Conservation (phyloP, 2,329 filamentous ascomycete species). For the Tympanopsis confertula region DNA sequence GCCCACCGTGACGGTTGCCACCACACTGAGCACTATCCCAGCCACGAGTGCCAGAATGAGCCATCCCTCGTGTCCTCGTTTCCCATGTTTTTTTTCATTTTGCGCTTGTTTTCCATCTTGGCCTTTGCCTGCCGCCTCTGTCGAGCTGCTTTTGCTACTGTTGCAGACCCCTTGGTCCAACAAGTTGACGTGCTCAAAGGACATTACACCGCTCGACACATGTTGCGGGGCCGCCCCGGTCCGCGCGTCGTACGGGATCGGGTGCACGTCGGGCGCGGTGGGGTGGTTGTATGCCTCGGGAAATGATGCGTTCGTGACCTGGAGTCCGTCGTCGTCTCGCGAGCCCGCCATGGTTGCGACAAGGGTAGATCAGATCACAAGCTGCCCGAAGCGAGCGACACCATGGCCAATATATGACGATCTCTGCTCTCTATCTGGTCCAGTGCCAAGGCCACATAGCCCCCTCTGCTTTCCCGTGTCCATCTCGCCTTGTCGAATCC, state of each 20-base stretch:
- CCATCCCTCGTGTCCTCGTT: too few species aligned
- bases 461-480: too few species aligned
- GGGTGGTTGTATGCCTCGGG: background rate
- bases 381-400: too few species aligned
- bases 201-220: background rate
- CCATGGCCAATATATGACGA: too few species aligned
- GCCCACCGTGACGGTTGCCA: background rate
- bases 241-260: background rate
- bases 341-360: too few species aligned
- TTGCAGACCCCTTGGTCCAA: background rate
- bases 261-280: background rate
- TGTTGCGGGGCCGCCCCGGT: background rate
- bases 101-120: background rate
- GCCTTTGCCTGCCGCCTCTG: background rate
- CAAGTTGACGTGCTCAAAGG: background rate
- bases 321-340: background rate
- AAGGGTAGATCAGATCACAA: too few species aligned
- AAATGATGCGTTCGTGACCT: background rate
- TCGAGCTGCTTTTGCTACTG: background rate
- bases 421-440: too few species aligned
- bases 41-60: background rate
- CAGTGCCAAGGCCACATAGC: too few species aligned
- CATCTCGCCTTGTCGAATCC: too few species aligned
- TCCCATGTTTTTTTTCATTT: background rate
- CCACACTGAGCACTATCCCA: background rate